Evolutionary conservation across 306 rosid genomes (phyloP).

Genomic region (Crataegus laevigata): DNA sequence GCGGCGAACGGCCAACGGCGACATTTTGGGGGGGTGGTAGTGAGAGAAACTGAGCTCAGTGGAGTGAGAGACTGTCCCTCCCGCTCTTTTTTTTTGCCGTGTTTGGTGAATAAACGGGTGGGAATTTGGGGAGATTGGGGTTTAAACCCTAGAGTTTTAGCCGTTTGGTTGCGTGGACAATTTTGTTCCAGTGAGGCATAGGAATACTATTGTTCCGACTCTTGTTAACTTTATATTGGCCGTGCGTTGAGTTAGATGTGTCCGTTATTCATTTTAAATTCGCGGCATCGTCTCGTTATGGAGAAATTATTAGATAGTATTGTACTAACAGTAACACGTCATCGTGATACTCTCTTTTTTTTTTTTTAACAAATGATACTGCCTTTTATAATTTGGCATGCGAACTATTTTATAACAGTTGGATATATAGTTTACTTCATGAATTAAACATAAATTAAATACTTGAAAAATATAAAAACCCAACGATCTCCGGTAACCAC

Average conservation of each 20-base stretch:
- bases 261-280: no score
- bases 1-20: constrained; percentile 45
- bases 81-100: constrained; percentile 24
- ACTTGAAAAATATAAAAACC: no score
- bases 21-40: constrained; percentile 21
- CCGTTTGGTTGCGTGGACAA: not conserved
- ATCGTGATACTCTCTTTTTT: no score
- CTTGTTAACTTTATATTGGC: no score
- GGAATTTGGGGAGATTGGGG: not conserved
- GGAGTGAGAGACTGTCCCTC: constrained; percentile 7
- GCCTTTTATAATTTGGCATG: rapidly evolving
- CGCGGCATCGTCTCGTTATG: no score
- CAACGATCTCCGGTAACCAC: no score
- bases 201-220: not conserved
- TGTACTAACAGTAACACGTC: no score
- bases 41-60: not conserved
- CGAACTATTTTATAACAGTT: no score
- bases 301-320: no score
- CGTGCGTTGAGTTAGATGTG: rapidly evolving
- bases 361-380: no score
- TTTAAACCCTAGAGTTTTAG: not conserved
- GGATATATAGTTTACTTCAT: no score
- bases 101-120: not conserved
- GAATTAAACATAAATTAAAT: no score
- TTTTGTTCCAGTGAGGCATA: not conserved